Evolutionary conservation across 805 yeast genomes (phyloP).

Genomic region (Saturnispora quitensis): DNA sequence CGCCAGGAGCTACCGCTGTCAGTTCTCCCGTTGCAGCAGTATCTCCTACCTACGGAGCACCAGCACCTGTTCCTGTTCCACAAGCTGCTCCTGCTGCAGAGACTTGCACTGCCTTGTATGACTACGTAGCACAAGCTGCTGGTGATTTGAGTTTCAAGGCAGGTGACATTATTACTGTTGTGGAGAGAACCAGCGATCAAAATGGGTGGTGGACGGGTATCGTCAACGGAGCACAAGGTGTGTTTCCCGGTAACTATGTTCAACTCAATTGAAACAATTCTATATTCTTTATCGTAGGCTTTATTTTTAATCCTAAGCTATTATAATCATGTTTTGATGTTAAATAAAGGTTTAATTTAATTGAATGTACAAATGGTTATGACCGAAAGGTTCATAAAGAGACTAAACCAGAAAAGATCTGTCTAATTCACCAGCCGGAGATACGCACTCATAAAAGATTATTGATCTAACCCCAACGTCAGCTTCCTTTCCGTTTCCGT

Average conservation of each 20-base stretch:
- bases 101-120: slow-evolving; percentile 84
- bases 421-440: slow-evolving; percentile 4
- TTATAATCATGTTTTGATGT: not conserved
- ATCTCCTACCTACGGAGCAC: slow-evolving; percentile 16
- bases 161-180: slow-evolving; percentile 76
- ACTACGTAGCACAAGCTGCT: slow-evolving; percentile 83
- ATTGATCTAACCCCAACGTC: slow-evolving; percentile 3
- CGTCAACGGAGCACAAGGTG: slow-evolving; percentile 76
- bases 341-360: not conserved
- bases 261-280: slow-evolving; percentile 40
- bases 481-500: not conserved
- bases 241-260: slow-evolving; percentile 95
- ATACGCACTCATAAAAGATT: slow-evolving; percentile 7
- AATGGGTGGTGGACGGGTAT: slow-evolving; percentile 99
- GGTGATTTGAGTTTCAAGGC: slow-evolving; percentile 87
- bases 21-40: slow-evolving; percentile 15
- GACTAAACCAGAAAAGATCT: not conserved
- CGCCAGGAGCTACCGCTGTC: not conserved
- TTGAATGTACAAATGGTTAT: slow-evolving; percentile 8
- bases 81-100: slow-evolving; percentile 33
- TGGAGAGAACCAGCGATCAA: slow-evolving; percentile 71
- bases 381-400: slow-evolving; percentile 7
- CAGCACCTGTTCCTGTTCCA: slow-evolving; percentile 18
- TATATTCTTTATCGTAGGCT: not conserved
- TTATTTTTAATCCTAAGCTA: not conserved